Conservation (phyloP, 768 basidiomycete species). For the Tephrocybe sp. region DNA sequence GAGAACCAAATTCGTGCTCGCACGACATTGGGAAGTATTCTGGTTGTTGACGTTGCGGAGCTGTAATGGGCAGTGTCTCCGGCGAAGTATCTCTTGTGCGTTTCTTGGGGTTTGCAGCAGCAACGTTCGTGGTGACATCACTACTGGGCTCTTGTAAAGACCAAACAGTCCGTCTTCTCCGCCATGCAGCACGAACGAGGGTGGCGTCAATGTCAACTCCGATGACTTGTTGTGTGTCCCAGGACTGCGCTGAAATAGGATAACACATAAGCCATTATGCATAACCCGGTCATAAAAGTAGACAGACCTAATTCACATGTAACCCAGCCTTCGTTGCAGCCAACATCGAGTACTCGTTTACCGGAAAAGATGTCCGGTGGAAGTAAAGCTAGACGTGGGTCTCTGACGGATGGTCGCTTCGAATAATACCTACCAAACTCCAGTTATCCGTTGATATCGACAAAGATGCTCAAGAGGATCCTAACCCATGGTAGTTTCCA, state of each 20-base stretch:
- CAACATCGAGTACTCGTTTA: constrained; percentile 73
- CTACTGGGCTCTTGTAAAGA: constrained; percentile 51
- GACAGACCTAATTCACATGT: constrained; percentile 78
- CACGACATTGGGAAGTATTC: constrained; percentile 78
- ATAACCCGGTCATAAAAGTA: too few relatives aligned
- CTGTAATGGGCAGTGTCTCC: background rate
- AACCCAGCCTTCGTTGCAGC: constrained; percentile 86
- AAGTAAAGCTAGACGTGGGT: constrained; percentile 65
- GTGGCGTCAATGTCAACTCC: constrained; percentile 86
- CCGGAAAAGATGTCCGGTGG: constrained; percentile 49
- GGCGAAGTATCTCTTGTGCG: constrained; percentile 19
- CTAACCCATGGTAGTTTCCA: constrained; percentile 75
- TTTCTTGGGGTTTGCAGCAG: constrained; percentile 12
- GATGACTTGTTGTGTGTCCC: constrained; percentile 61
- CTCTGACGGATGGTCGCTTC: constrained; percentile 60
- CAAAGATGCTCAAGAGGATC: background rate
- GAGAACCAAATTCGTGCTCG: constrained; percentile 70
- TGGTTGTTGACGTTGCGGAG: constrained; percentile 10
- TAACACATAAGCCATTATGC: background rate
- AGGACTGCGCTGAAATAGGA: constrained; percentile 52
- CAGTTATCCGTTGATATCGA: constrained; percentile 4
- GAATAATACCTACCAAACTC: constrained; percentile 59
- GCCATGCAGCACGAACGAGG: constrained; percentile 76
- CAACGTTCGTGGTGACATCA: background rate
- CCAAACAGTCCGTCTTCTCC: constrained; percentile 67